Percentiles rank a stretch among this genome's conserved stretches.
phyloP scores from a whole-genome alignment of 305 asterid genomes.

The Fraxinus baroniana region DNA sequence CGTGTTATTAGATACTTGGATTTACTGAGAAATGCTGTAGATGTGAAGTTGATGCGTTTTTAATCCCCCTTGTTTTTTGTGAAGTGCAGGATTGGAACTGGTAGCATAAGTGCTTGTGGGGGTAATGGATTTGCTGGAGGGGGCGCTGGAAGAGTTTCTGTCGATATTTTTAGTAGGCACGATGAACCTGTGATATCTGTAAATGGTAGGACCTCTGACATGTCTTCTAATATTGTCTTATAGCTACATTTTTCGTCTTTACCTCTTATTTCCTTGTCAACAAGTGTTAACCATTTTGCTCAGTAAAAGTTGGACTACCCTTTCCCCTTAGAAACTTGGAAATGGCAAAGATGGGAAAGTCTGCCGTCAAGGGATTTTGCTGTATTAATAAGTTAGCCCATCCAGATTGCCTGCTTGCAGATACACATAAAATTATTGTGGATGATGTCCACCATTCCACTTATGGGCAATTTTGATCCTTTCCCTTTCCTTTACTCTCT shows the following conservation, averaged over 20 bases:
- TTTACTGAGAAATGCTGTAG: conserved; percentile 11
- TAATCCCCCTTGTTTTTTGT: conserved; percentile 29
- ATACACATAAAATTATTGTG: neutral
- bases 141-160: conserved; percentile 95
- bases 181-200: conserved; percentile 77
- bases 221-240: neutral
- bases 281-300: conserved; percentile 3
- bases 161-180: conserved; percentile 92
- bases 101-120: conserved; percentile 87
- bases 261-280: neutral
- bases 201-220: conserved; percentile 56
- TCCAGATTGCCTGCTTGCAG: neutral
- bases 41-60: conserved; percentile 17
- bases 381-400: conserved; percentile 4
- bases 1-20: neutral
- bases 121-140: conserved; percentile 98
- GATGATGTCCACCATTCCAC: neutral
- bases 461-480: conserved; percentile 4
- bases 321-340: neutral
- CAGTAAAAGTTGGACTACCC: neutral
- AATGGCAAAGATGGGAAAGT: neutral
- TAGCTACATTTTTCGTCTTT: neutral
- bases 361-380: conserved; percentile 10
- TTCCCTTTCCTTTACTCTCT: neutral
- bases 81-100: conserved; percentile 86